Base-by-base conservation (phyloP, 2,329 filamentous ascomycete species). In the Bipolaris victoriae region DNA sequence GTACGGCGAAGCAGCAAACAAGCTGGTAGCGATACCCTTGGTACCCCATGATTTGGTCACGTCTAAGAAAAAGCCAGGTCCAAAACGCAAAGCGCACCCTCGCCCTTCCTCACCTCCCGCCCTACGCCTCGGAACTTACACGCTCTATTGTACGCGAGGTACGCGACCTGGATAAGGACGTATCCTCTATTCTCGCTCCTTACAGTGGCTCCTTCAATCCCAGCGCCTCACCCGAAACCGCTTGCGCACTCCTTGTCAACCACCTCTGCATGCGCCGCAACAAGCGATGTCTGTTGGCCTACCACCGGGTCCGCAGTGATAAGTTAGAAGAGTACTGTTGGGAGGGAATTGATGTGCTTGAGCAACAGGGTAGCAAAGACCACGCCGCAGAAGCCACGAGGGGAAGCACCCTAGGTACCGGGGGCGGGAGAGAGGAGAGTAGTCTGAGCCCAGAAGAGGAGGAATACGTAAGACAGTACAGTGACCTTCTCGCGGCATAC, bases 11-110 rank as follows among this genome's bases (percentile, higher is more conserved):
- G 80, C 91, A 58, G 91, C 90, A 49, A 90, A 92, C 76, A 96
- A 96, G 79, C 80, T 97, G 78, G 91, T 94, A 70, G 43, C 22
- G 80, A 65, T 36, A 49, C 36, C 7, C 49, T n/a, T 45, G 31
- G 46, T 46, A 49, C 10, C 16, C 2, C 43, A 7, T 6, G 10
- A n/a, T 15, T 31, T 22, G 18, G 7, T 7, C 11, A 31, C 4
- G 13, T 20, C 55, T 59, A 54, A 57, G 24, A 46, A 9, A 9
- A 35, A 33, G 7, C 40, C 63, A 97, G 91, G 93, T 96, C 68
- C 90, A 94, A 82, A 91, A 98, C 82, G 95, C 95, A 76, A 98
- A 98, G 83, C 88, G 95, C 74, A 96, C 91, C 16, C 92, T 95
- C 77, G 90, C 91, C 64, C 86, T 99, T 54, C 81, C 88, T 31